Evolutionary conservation across 2,329 filamentous ascomycete genomes (phyloP).

Genomic region (Exophiala xenobiotica): DNA sequence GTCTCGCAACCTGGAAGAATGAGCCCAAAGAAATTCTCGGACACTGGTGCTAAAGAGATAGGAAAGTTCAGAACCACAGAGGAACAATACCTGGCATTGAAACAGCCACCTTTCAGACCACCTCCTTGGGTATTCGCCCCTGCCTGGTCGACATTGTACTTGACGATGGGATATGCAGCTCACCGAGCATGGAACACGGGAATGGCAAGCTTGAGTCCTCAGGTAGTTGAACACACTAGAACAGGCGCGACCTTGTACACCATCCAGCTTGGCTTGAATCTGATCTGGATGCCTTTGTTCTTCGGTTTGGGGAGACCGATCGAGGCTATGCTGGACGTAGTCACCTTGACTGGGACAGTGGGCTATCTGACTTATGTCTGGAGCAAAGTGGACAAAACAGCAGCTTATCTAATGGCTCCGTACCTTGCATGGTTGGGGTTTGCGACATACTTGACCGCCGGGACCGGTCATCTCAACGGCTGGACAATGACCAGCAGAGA

Average conservation of each 20-base stretch:
- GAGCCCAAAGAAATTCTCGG: constrained; percentile 25
- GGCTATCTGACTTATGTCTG: constrained; percentile 74
- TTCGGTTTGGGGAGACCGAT: constrained; percentile 73
- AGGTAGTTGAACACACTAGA: constrained; percentile 59
- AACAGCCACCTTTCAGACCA: constrained; percentile 54
- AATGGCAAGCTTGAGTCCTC: constrained; percentile 56
- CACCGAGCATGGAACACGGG: constrained; percentile 71
- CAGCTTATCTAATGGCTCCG: constrained; percentile 73
- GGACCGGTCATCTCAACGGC: constrained; percentile 65
- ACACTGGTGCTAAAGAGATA: constrained; percentile 22
- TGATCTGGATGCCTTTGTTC: constrained; percentile 91
- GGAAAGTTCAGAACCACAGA: constrained; percentile 35
- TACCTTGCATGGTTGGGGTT: constrained; percentile 87
- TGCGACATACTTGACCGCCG: constrained; percentile 78
- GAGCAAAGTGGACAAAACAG: constrained; percentile 68
- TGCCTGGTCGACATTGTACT: constrained; percentile 59
- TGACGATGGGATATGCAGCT: constrained; percentile 82
- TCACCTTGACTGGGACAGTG: constrained; percentile 69
- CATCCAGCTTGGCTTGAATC: constrained; percentile 79
- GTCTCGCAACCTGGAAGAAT: constrained; percentile 53
- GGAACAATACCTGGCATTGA: constrained; percentile 39
- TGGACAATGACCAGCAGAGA: constrained; percentile 57
- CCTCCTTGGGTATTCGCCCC: constrained; percentile 60
- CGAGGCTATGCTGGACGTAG: constrained; percentile 72
- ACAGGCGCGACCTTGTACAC: constrained; percentile 79